phyloP scores from a whole-genome alignment of 805 yeast species.

The Candida glaebosa region DNA sequence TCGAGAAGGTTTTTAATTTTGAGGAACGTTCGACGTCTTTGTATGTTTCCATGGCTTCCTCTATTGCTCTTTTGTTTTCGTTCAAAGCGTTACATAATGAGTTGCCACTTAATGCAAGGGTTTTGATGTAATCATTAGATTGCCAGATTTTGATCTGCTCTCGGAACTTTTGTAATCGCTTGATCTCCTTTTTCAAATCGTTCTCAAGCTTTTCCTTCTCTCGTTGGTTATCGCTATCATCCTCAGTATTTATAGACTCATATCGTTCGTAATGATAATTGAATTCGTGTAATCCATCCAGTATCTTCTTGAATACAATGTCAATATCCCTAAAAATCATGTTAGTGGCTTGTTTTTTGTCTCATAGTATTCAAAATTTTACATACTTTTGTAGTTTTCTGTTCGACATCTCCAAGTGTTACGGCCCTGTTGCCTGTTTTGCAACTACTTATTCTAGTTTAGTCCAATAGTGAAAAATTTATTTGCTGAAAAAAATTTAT shows the following conservation, averaged over 20 bases:
- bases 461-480: constrained; percentile 2
- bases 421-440: constrained; percentile 2
- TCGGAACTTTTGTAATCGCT: constrained; percentile 42
- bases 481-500: constrained; percentile 3
- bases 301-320: constrained; percentile 41
- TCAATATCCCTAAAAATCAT: constrained; percentile 33
- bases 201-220: constrained; percentile 43
- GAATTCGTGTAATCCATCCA: constrained; percentile 43
- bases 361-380: background rate
- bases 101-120: constrained; percentile 15
- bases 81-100: constrained; percentile 20
- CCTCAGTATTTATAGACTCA: constrained; percentile 28
- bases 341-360: constrained; percentile 1
- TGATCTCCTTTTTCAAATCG: constrained; percentile 44
- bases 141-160: constrained; percentile 47
- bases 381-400: constrained; percentile 38
- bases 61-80: constrained; percentile 38
- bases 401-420: constrained; percentile 19
- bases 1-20: constrained; percentile 42
- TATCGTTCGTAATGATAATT: constrained; percentile 44
- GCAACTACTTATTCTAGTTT: constrained; percentile 1
- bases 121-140: constrained; percentile 29
- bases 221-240: constrained; percentile 33
- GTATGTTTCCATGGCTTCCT: constrained; percentile 44
- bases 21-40: constrained; percentile 42